phyloP scores from a whole-genome alignment of 2,329 filamentous ascomycete genomes.

The Chaetomium sp. region DNA sequence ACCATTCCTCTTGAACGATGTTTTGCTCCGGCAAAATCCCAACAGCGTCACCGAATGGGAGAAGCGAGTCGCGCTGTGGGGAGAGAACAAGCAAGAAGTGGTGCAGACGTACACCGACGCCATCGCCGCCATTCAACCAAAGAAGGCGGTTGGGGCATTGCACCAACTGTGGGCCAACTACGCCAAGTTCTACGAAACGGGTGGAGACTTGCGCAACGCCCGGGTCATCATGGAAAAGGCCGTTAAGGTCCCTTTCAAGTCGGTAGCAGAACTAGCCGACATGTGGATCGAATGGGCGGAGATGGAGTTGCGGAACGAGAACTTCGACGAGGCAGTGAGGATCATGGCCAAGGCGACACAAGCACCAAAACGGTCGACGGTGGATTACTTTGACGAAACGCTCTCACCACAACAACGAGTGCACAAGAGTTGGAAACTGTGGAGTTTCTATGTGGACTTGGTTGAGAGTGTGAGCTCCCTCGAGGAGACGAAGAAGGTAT shows the following conservation, averaged over 20 bases:
- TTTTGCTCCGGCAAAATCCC: conserved; percentile 88
- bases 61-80: conserved; percentile 93
- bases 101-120: conserved; percentile 93
- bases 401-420: conserved; percentile 91
- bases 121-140: conserved; percentile 86
- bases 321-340: conserved; percentile 87
- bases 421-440: conserved; percentile 98
- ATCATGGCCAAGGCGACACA: conserved; percentile 98
- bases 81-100: conserved; percentile 82
- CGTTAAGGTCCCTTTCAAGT: conserved; percentile 95
- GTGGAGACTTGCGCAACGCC: conserved; percentile 76
- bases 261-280: conserved; percentile 91
- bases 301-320: conserved; percentile 92
- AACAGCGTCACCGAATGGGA: conserved; percentile 97
- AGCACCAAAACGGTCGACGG: conserved; percentile 91
- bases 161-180: conserved; percentile 96
- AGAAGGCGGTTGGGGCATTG: conserved; percentile 88
- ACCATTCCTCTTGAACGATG: conserved; percentile 94
- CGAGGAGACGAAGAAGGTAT: conserved; percentile 88
- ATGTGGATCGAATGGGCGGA: conserved; percentile 99
- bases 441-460: conserved; percentile 98
- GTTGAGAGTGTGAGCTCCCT: conserved; percentile 89
- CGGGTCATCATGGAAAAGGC: conserved; percentile 96
- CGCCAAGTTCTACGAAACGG: conserved; percentile 91
- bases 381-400: conserved; percentile 98